Conservation (phyloP, 2,329 filamentous ascomycete species). For the Ophiostoma triangulosporum region DNA sequence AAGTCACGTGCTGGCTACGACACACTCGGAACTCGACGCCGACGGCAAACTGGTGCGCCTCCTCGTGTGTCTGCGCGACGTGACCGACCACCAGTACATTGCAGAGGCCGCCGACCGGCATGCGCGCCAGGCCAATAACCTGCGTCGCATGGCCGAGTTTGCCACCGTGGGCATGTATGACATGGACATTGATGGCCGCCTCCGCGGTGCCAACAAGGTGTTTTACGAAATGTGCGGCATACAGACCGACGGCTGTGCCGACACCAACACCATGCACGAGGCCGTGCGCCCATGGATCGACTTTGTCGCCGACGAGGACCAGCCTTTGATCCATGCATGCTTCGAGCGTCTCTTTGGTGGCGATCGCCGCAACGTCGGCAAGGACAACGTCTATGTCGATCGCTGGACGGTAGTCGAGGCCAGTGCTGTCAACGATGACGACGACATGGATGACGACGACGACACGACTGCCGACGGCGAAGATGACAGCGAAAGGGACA, state of each 20-base stretch:
- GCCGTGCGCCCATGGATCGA: constrained; percentile 30
- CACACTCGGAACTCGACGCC: constrained; percentile 30
- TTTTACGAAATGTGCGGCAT: constrained; percentile 40
- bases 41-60: constrained; percentile 32
- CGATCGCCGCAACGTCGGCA: not conserved
- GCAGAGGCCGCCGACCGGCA: constrained; percentile 34
- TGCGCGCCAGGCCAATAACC: constrained; percentile 37
- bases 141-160: constrained; percentile 40
- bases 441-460: not conserved
- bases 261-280: constrained; percentile 21
- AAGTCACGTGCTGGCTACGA: constrained; percentile 33
- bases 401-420: not conserved
- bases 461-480: not conserved
- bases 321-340: constrained; percentile 25
- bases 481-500: not conserved
- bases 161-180: constrained; percentile 43
- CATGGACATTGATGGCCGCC: constrained; percentile 34
- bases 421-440: not conserved
- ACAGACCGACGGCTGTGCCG: constrained; percentile 27
- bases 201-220: constrained; percentile 37
- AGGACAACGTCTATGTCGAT: not conserved
- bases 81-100: constrained; percentile 35
- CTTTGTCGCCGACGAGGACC: constrained; percentile 32
- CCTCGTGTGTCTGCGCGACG: constrained; percentile 36
- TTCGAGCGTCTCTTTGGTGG: constrained; percentile 24